phyloP scores from a whole-genome alignment of 306 rosid species.

The Quercus rubra region DNA sequence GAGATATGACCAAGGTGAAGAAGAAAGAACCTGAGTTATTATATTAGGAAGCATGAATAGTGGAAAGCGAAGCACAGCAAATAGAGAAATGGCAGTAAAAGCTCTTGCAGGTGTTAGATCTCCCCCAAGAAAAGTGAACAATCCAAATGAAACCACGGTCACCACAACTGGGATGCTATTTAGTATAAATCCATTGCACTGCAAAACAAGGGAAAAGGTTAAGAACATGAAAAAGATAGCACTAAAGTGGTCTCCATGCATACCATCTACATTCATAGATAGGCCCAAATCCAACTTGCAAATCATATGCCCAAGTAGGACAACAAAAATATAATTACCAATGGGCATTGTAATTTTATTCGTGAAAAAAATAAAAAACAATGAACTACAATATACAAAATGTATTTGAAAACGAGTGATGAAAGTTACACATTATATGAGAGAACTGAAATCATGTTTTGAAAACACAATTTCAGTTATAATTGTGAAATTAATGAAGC shows the following conservation, averaged over 20 bases:
- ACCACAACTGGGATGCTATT: conserved; percentile 92
- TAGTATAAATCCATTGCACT: conserved; percentile 72
- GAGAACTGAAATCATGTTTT: too few species aligned
- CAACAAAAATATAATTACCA: background rate
- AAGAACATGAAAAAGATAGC: conserved; percentile 10
- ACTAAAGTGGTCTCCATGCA: conserved; percentile 1
- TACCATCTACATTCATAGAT: conserved; percentile 5
- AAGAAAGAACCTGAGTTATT: conserved; percentile 74
- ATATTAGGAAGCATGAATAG: conserved; percentile 97
- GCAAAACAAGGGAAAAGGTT: conserved; percentile 44
- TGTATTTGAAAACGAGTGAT: background rate
- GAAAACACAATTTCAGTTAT: too few species aligned
- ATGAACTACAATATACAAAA: background rate
- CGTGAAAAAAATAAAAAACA: background rate
- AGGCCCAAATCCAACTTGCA: background rate
- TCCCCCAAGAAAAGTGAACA: conserved; percentile 91
- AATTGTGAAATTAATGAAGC: too few species aligned
- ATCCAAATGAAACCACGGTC: conserved; percentile 91
- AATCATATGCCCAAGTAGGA: background rate
- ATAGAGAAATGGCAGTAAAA: conserved; percentile 91
- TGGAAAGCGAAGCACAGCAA: conserved; percentile 95
- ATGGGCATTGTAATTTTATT: background rate
- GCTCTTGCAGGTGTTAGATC: conserved; percentile 94
- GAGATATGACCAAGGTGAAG: background rate
- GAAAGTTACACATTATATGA: too few species aligned